phyloP scores from a whole-genome alignment of 352 stramenopile genomes.

The Pythium coloratum region DNA sequence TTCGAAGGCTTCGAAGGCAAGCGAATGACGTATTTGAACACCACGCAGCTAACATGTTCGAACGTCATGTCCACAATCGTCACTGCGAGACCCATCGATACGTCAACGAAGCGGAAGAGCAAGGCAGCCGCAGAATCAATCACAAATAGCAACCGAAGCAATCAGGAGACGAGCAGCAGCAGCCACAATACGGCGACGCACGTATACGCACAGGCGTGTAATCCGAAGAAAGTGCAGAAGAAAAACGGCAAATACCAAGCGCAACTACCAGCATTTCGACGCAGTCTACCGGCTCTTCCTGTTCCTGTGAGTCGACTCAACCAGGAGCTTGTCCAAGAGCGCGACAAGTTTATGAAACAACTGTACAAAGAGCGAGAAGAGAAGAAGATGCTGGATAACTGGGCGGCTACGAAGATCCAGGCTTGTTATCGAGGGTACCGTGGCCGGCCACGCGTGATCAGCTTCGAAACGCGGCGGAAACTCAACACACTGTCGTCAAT shows the following conservation, averaged over 20 bases:
- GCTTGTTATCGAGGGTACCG: constrained; percentile 56
- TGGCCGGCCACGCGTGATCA: constrained; percentile 37
- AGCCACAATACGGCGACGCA: constrained; percentile 19
- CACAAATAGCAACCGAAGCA: constrained; percentile 16
- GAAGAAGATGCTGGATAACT: constrained; percentile 48
- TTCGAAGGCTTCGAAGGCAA: constrained; percentile 45
- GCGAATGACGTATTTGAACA: constrained; percentile 43
- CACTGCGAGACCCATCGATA: constrained; percentile 38
- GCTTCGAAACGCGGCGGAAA: constrained; percentile 45
- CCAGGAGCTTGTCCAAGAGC: constrained; percentile 44
- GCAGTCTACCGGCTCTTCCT: constrained; percentile 51
- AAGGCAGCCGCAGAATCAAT: constrained; percentile 1
- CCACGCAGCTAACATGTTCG: constrained; percentile 61
- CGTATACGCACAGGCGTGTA: constrained; percentile 34
- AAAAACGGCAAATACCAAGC: constrained; percentile 47
- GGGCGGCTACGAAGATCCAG: constrained; percentile 69
- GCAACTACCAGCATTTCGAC: constrained; percentile 48
- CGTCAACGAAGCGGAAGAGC: constrained; percentile 14
- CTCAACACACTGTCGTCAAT: constrained; percentile 41
- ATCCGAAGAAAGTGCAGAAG: constrained; percentile 33
- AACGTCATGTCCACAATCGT: constrained; percentile 68
- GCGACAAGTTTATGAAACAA: constrained; percentile 63
- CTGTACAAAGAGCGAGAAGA: constrained; percentile 48
- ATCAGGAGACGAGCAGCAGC: constrained; percentile 30
- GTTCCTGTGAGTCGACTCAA: constrained; percentile 52